Base-by-base conservation (phyloP, 2,329 filamentous ascomycete species). In the Blastomyces emzantsi region DNA sequence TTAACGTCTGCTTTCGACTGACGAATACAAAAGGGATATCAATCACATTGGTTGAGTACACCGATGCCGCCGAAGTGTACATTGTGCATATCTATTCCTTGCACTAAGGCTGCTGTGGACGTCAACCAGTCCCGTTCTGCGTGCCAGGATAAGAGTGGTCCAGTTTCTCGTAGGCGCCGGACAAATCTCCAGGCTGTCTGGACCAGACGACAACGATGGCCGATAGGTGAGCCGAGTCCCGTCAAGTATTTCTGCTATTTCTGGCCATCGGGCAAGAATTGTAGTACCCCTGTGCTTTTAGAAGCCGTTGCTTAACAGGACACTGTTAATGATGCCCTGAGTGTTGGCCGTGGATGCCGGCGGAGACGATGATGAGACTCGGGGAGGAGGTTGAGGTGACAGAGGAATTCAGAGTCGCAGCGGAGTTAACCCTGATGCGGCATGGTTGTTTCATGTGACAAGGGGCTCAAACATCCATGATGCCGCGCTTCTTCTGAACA, bases 401-500 rank as follows among this genome's bases (percentile, higher is more conserved):
- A 33, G 13, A 19, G 13, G 5, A 41, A 30, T 15, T 13, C 22
- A 39, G 36, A 60, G 41, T 49, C 58, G 43, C 28, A 39, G 56
- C 41, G 22, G 43, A 45, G 43, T 19, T 51, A 61, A 15, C 30
- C 59, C 59, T 25, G 36, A 61, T 61, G 43, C 2, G 59, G 45
- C 28, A 51, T 60, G 45, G 59, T 51, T 25, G 43, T 60, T 60
- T 60, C 58, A 60, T 60, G 58, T 52, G 59, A 61, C 59, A 49
- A 30, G 25, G 47, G 59, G 43, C 59, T 61, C 59, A 61, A 61
- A 61, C 59, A 45, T 39, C 41, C 28, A 43, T 4, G 55, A 36
- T 28, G 11, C 13, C 11, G 19, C n/a, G 25, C 30, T n/a, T 58
- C 8, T 22, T 49, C 47, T 22, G 47, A n/a, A 49, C 8, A 49